These are phyloP conservation scores for Globisporangium nodosum DNA, from an alignment of 352 stramenopile species.

Conservation along the genomic window DNA sequence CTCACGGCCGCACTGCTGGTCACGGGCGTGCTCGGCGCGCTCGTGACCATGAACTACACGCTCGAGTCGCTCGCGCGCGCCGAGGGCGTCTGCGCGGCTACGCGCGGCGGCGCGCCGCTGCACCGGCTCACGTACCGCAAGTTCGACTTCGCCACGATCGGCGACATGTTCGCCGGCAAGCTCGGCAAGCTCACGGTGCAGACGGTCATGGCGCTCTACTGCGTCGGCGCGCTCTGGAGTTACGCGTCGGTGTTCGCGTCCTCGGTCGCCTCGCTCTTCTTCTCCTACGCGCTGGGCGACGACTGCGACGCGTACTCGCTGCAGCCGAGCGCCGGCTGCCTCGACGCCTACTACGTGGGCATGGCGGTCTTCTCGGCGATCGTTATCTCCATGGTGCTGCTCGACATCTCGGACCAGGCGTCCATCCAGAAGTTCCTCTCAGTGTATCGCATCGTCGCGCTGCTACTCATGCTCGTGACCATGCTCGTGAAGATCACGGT, in stretches of 20 bases:
- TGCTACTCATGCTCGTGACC: conserved; percentile 71
- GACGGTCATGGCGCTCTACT: conserved; percentile 68
- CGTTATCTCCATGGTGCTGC: conserved; percentile 76
- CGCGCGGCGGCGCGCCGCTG: conserved; percentile 34
- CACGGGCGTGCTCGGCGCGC: conserved; percentile 48
- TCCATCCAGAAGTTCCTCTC: conserved; percentile 80
- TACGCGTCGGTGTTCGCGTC: conserved; percentile 85
- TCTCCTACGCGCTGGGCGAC: conserved; percentile 55
- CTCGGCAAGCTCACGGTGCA: conserved; percentile 63
- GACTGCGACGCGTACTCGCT: conserved; percentile 61
- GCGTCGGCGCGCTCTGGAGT: conserved; percentile 74
- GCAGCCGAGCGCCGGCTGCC: conserved; percentile 34
- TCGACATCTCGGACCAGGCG: conserved; percentile 81
- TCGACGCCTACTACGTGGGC: conserved; percentile 69
- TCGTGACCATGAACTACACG: conserved; percentile 88
- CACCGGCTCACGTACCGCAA: conserved; percentile 83
- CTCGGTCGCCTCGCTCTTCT: conserved; percentile 80
- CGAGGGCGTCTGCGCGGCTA: conserved; percentile 64
- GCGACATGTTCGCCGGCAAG: conserved; percentile 78
- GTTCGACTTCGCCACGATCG: conserved; percentile 78
- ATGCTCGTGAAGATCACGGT: conserved; percentile 66
- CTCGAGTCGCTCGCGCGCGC: conserved; percentile 73
- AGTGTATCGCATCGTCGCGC: conserved; percentile 71
- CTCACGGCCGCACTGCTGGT: conserved; percentile 59
- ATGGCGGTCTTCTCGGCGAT: conserved; percentile 75